Evolutionary conservation across 257 asterid species (phyloP), one percentile per base, ranked within the genome.

Genomic region (Marsdenia floribunda): DNA sequence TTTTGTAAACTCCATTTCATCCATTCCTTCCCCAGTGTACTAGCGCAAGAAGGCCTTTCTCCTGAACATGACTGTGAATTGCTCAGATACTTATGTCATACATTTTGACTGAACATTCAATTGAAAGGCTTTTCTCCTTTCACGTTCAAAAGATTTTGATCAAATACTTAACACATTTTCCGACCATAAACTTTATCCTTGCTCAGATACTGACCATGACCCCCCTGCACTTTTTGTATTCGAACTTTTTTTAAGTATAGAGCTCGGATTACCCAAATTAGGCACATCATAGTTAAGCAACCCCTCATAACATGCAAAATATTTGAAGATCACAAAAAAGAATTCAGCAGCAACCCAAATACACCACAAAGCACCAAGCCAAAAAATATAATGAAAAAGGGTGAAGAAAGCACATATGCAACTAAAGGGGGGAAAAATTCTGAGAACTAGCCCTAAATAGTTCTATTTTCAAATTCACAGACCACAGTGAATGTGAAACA

Each of bases 1-100:
- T 76, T 87, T 91, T 0, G 94, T 89, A 35, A 89, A 89, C 77
- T 87, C 94, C 94, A 89, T 89, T 80, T 89, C 94, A 53, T 87
- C 91, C 96, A 89, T 89, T 37, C 92, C 90, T 75, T 89, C 96
- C 1, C 83, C 91, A 0, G 90, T 87, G 49, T 89, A 89, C 96
- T 92, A 89, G 68, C 87, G 96, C 86, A 90, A 71, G 89, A 88
- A 90, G 24, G 91, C 96, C 59, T 86, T 86, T 70, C 91, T 65
- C 84, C 90, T 79, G 57, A 90, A 90, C 96, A 90, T 90, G 21
- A 86, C 90, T 4, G 91, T 90, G 46, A 90, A 90, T 82, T 90
- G 93, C 87, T 88, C 91, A 1, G 88, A 83, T n/a, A n/a, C n/a
- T n/a, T n/a, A n/a, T n/a, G n/a, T n/a, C n/a, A n/a, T n/a, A n/a